These are phyloP conservation scores for Aeschynomene evenia DNA, from an alignment of 306 rosid species.

Conservation along the genomic window DNA sequence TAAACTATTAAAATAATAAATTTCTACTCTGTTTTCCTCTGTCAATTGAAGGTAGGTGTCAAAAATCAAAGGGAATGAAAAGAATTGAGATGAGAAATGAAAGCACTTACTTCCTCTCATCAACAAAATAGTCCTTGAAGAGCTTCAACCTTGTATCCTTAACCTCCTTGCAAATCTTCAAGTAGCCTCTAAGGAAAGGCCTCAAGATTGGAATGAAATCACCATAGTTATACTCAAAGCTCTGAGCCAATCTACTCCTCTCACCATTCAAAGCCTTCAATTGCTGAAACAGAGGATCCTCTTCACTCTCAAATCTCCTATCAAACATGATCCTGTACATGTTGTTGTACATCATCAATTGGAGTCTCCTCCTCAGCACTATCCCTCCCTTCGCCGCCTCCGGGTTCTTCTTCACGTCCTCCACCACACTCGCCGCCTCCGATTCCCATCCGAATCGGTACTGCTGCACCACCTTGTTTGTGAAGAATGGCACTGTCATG, in stretches of 20 bases:
- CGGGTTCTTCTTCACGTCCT: constrained; percentile 53
- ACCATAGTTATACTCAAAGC: constrained; percentile 86
- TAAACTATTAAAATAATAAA: no score
- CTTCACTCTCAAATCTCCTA: constrained; percentile 69
- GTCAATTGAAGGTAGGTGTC: no score
- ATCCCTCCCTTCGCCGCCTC: constrained; percentile 53
- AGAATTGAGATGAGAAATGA: not conserved
- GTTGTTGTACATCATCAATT: constrained; percentile 90
- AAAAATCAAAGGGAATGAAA: not conserved
- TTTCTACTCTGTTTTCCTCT: no score
- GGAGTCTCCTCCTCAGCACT: constrained; percentile 62
- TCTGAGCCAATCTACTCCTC: constrained; percentile 84
- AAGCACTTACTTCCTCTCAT: constrained; percentile 76
- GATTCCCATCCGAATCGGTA: constrained; percentile 74
- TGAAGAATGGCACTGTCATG: constrained; percentile 93
- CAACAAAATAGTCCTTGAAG: constrained; percentile 78
- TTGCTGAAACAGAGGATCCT: constrained; percentile 59
- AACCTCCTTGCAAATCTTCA: constrained; percentile 80
- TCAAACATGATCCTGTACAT: constrained; percentile 91
- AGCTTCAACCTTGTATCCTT: constrained; percentile 72
- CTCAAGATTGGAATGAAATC: constrained; percentile 90
- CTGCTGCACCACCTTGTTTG: constrained; percentile 91
- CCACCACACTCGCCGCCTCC: constrained; percentile 70
- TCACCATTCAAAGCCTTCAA: constrained; percentile 71
- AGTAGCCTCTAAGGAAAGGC: constrained; percentile 74